Evolutionary conservation across 176 grass and related monocot species (phyloP).

Genomic region (Paspalum notatum): DNA sequence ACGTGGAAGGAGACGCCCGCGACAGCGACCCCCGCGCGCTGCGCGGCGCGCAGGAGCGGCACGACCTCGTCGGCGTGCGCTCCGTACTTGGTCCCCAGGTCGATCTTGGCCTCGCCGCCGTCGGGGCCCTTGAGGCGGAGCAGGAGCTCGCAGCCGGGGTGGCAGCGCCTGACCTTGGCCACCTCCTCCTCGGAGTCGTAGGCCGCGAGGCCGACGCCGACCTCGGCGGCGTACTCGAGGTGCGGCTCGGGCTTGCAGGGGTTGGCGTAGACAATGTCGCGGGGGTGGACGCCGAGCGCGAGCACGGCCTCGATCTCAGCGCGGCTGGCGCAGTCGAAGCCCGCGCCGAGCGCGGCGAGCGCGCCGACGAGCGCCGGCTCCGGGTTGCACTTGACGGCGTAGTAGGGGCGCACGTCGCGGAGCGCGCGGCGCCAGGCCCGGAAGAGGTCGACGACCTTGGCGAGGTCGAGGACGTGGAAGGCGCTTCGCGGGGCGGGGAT

Average conservation of each 20-base stretch:
- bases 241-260: constrained; percentile 53
- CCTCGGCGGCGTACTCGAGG: constrained; percentile 41
- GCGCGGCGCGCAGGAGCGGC: constrained; percentile 40
- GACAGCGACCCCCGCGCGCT: constrained; percentile 1
- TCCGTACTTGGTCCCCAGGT: constrained; percentile 46
- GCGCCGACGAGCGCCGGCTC: constrained; percentile 15
- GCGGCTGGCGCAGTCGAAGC: constrained; percentile 54
- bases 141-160: constrained; percentile 39
- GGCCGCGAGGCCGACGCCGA: constrained; percentile 45
- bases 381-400: constrained; percentile 60
- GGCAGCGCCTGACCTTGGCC: constrained; percentile 40
- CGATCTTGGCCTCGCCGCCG: constrained; percentile 16
- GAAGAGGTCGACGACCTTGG: constrained; percentile 32
- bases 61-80: constrained; percentile 40
- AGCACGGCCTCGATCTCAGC: constrained; percentile 50
- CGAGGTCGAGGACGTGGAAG: constrained; percentile 52
- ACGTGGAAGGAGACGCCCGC: constrained; percentile 56
- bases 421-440: constrained; percentile 16
- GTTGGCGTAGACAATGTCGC: constrained; percentile 47
- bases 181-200: constrained; percentile 49
- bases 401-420: constrained; percentile 37
- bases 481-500: constrained; percentile 7
- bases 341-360: constrained; percentile 29
- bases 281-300: background rate
- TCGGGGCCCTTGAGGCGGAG: constrained; percentile 52